Conservation (phyloP, 2,329 filamentous ascomycete species). For the Tolypocladium ovalisporum region DNA sequence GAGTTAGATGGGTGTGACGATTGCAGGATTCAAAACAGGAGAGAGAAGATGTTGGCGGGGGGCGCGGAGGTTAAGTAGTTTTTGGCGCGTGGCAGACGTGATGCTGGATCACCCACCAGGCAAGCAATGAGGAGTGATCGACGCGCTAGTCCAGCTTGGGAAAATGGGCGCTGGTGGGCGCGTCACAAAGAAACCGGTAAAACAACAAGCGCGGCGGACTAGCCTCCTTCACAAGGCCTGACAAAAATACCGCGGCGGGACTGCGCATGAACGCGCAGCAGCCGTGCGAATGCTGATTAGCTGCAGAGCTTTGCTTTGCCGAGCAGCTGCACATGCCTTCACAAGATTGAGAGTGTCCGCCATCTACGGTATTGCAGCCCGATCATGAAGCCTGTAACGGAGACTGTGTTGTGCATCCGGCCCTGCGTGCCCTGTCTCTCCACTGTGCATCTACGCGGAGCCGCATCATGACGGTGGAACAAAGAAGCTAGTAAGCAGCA, state of each 20-base stretch:
- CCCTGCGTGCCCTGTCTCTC: not conserved
- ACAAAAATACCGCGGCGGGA: not conserved
- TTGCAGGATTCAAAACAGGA: constrained; percentile 20
- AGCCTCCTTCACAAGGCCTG: not conserved
- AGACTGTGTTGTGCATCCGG: not conserved
- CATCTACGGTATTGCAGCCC: not conserved
- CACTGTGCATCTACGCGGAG: not conserved
- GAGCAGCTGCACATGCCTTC: not conserved
- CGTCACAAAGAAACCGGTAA: not conserved
- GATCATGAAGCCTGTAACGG: not conserved
- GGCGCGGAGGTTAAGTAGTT: constrained; percentile 44
- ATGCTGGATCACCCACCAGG: constrained; percentile 38
- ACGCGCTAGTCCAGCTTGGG: constrained; percentile 19
- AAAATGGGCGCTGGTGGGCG: constrained; percentile 15
- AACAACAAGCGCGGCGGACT: not conserved
- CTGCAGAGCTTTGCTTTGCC: not conserved
- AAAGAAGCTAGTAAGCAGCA: not conserved
- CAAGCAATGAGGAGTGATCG: not conserved
- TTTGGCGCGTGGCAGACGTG: constrained; percentile 33
- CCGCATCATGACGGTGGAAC: not conserved
- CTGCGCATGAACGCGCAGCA: not conserved
- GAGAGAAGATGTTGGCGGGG: constrained; percentile 30
- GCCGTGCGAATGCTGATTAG: not conserved
- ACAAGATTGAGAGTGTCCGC: not conserved
- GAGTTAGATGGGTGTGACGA: constrained; percentile 22